Evolutionary conservation across 1,284 basidiomycete genomes (phyloP).

Genomic region (Microbotryum silenes-acaulis): DNA sequence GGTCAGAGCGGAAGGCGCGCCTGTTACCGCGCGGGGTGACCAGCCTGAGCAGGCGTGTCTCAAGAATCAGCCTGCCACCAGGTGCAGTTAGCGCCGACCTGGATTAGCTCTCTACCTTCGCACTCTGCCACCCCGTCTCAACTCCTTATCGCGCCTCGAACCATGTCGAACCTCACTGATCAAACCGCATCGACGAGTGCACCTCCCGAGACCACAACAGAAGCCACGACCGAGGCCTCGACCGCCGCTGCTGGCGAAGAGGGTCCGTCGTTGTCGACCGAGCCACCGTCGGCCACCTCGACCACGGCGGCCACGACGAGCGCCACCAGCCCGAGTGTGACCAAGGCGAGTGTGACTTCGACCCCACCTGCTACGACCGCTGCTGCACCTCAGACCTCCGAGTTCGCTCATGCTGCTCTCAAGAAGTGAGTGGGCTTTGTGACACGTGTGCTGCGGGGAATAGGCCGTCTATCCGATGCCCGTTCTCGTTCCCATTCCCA

Average conservation of each 20-base stretch:
- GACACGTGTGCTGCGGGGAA: neutral
- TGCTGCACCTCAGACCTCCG: slow-evolving; percentile 12
- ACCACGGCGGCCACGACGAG: neutral
- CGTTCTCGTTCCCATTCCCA: neutral
- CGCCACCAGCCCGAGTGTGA: neutral
- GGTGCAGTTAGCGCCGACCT: too few relatives aligned
- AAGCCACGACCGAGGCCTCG: slow-evolving; percentile 5
- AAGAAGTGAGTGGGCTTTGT: slow-evolving; percentile 17
- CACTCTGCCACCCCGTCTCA: too few relatives aligned
- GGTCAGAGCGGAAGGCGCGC: too few relatives aligned
- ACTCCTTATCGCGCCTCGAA: neutral
- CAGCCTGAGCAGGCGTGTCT: too few relatives aligned
- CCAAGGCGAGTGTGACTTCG: neutral
- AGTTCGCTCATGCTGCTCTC: slow-evolving; percentile 32
- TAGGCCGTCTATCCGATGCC: neutral
- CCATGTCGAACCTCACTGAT: slow-evolving; percentile 6
- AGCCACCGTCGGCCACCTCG: neutral
- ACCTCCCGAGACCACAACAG: too few relatives aligned
- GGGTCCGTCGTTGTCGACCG: neutral
- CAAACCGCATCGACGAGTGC: too few relatives aligned
- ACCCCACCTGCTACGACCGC: slow-evolving; percentile 5
- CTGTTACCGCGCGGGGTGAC: too few relatives aligned
- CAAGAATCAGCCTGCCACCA: too few relatives aligned
- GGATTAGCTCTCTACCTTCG: too few relatives aligned
- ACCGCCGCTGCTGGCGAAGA: neutral